Base-by-base conservation (phyloP, 495 filamentous ascomycete species). In the Usnea hakonensis region DNA sequence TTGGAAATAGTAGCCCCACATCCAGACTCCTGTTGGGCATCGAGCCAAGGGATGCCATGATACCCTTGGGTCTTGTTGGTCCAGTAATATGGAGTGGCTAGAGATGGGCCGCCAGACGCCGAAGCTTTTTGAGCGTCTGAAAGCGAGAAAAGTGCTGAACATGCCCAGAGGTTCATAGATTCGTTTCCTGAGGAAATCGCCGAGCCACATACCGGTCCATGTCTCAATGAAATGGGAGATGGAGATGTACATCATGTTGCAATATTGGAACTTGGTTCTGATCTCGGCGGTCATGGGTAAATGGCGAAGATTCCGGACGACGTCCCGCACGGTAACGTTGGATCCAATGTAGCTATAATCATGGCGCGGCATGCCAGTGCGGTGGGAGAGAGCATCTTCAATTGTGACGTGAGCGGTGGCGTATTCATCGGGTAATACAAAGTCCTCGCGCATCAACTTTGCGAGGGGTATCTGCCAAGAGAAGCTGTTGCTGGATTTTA, bases 91-190 rank as follows among this genome's bases (percentile, higher is more conserved):
- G 71, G 72, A n/a, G 66, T 54, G 2, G 72, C 65, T 8, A 75
- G 46, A 3, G 57, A 55, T 13, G 28, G 58, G 14, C 40, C 44
- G 9, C 48, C 48, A 46, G 63, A 62, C 32, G 54, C 54, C 0
- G 72, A 75, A 3, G 59, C 55, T 35, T 60, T 62, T 44, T 61
- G 50, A 0, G 76, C 77, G 32, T 78, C 72, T 16, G 72, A 60
- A 16, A 78, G 64, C n/a, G 74, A 74, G 55, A 79, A 77, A 80
- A 23, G 82, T 84, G 19, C 55, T 52, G 21, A 70, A 65, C 81
- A 85, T 85, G 1, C 72, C 72, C 53, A 83, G 64, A 5, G 77
- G 79, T 41, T 56, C 63, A 76, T 78, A 85, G 40, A 85, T 74
- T n/a, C 65, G 54, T 38, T 74, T 69, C 5, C 68, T 65, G 62